phyloP scores from a whole-genome alignment of 169 alveolate species.

The Plasmodium berghei region DNA sequence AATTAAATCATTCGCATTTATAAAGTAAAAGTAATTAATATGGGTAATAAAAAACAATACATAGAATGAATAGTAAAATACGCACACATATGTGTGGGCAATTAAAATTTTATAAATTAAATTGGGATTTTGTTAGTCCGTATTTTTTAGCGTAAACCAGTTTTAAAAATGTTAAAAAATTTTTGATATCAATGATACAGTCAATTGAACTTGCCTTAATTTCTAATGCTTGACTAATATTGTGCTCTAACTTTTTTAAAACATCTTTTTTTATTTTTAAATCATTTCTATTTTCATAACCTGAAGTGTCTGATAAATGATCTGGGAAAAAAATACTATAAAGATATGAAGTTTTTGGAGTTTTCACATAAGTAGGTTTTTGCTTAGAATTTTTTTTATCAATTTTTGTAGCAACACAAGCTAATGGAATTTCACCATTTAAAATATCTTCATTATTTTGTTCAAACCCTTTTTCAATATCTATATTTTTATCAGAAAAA shows the following conservation, averaged over 20 bases:
- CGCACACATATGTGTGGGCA: no score
- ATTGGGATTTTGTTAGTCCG: neutral
- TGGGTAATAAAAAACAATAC: no score
- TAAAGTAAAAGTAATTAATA: no score
- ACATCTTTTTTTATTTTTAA: constrained; percentile 57
- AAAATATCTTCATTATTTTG: constrained; percentile 26
- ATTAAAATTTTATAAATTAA: no score
- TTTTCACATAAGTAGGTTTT: constrained; percentile 67
- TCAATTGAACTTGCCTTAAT: constrained; percentile 72
- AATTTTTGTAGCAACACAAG: constrained; percentile 69
- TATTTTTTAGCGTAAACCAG: constrained; percentile 47
- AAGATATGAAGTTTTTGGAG: constrained; percentile 47
- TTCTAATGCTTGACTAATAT: constrained; percentile 66
- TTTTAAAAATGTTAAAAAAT: constrained; percentile 42
- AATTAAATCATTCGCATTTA: no score
- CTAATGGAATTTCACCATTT: constrained; percentile 66
- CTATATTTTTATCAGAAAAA: neutral
- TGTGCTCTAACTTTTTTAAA: constrained; percentile 53
- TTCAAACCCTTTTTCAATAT: neutral
- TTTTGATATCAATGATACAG: constrained; percentile 63
- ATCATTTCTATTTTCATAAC: constrained; percentile 19
- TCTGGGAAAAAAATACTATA: constrained; percentile 48
- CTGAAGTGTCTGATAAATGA: constrained; percentile 13
- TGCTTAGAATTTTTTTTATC: constrained; percentile 64
- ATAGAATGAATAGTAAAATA: no score